Conservation (phyloP, 2,329 filamentous ascomycete species). For the Aspergillus sp. region DNA sequence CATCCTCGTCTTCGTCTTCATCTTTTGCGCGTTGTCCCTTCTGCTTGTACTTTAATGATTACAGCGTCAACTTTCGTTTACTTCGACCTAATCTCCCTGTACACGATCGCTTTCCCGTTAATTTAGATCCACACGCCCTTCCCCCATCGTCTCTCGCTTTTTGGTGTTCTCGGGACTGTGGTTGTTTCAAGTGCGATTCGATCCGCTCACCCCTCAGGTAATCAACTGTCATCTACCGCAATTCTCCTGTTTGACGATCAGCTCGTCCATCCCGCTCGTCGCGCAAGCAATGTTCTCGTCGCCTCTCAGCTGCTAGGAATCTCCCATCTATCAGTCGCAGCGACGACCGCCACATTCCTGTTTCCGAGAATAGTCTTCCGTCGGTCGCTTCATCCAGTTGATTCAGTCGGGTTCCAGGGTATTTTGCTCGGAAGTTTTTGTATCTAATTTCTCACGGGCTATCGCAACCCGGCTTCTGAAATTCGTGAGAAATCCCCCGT, state of each 20-base stretch:
- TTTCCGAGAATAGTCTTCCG: slow-evolving; percentile 1
- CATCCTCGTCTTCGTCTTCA: not conserved
- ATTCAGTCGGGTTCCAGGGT: not conserved
- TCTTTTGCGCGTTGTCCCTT: not conserved
- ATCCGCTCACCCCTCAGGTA: not conserved
- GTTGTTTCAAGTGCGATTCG: slow-evolving; percentile 2
- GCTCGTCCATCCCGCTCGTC: slow-evolving; percentile 1
- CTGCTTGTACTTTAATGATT: not conserved
- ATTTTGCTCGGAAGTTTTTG: not conserved
- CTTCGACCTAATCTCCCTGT: not conserved
- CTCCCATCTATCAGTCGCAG: slow-evolving; percentile 7
- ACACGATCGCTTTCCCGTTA: slow-evolving; percentile 6
- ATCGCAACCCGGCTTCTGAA: not conserved
- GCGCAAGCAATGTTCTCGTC: slow-evolving; percentile 14
- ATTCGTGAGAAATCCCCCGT: not conserved
- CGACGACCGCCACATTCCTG: slow-evolving; percentile 7
- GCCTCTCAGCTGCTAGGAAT: slow-evolving; percentile 11
- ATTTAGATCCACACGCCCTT: not conserved
- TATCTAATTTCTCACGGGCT: too few species aligned
- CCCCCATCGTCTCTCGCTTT: slow-evolving; percentile 12
- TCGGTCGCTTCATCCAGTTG: not conserved
- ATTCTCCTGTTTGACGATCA: not conserved
- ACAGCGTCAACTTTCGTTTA: slow-evolving; percentile 4
- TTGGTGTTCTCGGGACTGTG: not conserved
- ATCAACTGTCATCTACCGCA: not conserved